A percentile compares a stretch with the other conserved stretches of the same genome.
Evolutionary conservation across 1,284 basidiomycete species (phyloP).

Genomic region (Phlebopus sp.): DNA sequence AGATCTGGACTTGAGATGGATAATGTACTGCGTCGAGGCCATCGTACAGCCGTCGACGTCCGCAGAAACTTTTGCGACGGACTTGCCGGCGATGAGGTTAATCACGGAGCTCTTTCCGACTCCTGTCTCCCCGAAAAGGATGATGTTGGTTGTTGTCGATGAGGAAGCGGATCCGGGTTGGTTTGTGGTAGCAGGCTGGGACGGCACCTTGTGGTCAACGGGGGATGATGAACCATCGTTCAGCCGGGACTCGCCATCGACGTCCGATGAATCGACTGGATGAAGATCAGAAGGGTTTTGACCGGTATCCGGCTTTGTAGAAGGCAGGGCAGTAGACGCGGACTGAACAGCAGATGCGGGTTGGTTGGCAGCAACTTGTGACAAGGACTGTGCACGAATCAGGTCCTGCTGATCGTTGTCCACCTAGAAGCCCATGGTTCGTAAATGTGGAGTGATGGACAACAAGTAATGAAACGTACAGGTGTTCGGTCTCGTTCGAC

Average conservation of each 20-base stretch:
- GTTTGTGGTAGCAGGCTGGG: conserved; percentile 7
- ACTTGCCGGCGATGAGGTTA: conserved; percentile 30
- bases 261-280: too few species aligned
- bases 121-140: conserved; percentile 34
- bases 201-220: not conserved
- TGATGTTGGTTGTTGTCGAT: conserved; percentile 17
- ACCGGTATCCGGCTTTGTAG: too few species aligned
- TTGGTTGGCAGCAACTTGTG: too few species aligned
- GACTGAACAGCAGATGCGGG: too few species aligned
- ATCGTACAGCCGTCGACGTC: conserved; percentile 31
- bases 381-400: too few species aligned
- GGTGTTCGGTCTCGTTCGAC: conserved; percentile 9
- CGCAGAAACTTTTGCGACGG: conserved; percentile 28
- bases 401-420: too few species aligned
- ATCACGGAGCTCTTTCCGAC: conserved; percentile 36
- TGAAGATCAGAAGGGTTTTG: too few species aligned
- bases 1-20: conserved; percentile 19
- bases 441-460: too few species aligned
- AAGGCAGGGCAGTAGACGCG: too few species aligned
- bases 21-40: conserved; percentile 23
- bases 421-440: too few species aligned
- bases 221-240: not conserved
- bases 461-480: conserved; percentile 2
- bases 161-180: not conserved
- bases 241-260: not conserved